Percentiles rank a stretch among this genome's conserved stretches.
phyloP scores from a whole-genome alignment of 768 basidiomycete genomes.

The Hebeloma cylindrosporum region DNA sequence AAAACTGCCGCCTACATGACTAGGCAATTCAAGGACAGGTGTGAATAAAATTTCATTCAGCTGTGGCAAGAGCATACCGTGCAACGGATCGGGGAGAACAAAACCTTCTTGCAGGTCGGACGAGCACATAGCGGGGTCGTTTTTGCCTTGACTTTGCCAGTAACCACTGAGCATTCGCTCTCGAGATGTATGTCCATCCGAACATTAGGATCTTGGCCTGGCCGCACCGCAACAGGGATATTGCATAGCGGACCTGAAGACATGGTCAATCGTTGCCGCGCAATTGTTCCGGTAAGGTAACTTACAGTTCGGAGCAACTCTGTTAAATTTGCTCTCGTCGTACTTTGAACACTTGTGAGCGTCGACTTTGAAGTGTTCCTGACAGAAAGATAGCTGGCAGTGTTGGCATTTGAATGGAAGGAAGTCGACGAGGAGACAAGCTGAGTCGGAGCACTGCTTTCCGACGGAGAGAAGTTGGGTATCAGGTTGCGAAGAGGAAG shows the following conservation, averaged over 20 bases:
- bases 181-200: constrained; percentile 78
- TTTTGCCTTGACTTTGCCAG: constrained; percentile 56
- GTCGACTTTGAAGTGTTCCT: constrained; percentile 73
- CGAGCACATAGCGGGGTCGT: constrained; percentile 59
- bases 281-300: constrained; percentile 7
- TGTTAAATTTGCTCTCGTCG: constrained; percentile 68
- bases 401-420: constrained; percentile 86
- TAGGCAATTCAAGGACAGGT: constrained; percentile 26
- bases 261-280: neutral
- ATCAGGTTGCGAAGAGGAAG: constrained; percentile 39
- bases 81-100: constrained; percentile 75
- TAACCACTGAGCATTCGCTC: constrained; percentile 66
- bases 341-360: constrained; percentile 69
- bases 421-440: constrained; percentile 78
- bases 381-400: constrained; percentile 69
- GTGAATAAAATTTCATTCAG: neutral
- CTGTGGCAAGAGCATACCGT: constrained; percentile 48
- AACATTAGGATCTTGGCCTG: constrained; percentile 76
- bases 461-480: constrained; percentile 66
- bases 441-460: constrained; percentile 64
- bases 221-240: constrained; percentile 70
- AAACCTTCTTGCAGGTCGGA: constrained; percentile 66
- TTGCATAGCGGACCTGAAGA: constrained; percentile 72
- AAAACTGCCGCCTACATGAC: constrained; percentile 74
- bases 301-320: constrained; percentile 76